These are phyloP conservation scores for Nicotiana obtusifolia DNA, from an alignment of 257 asterid genomes.

Conservation along the genomic window DNA sequence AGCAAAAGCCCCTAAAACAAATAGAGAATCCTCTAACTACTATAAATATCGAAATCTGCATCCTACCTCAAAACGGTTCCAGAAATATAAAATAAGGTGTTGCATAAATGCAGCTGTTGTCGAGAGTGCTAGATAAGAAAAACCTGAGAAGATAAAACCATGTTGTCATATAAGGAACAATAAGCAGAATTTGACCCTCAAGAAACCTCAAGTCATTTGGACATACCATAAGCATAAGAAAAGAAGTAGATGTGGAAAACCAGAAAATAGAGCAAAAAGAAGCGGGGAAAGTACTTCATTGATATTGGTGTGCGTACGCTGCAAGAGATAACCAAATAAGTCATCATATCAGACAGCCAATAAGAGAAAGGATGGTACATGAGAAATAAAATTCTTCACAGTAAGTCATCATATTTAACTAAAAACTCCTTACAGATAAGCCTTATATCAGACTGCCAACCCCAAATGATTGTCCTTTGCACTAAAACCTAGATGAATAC, in stretches of 20 bases:
- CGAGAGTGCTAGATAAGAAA: constrained; percentile 94
- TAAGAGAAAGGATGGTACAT: constrained; percentile 21
- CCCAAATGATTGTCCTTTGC: too few relatives aligned
- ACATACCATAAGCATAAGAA: constrained; percentile 86
- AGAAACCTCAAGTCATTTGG: constrained; percentile 7
- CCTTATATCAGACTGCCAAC: too few relatives aligned
- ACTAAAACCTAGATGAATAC: too few relatives aligned
- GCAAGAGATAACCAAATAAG: constrained; percentile 42
- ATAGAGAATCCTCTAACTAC: background rate
- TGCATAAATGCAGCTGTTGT: constrained; percentile 97
- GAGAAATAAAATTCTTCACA: background rate
- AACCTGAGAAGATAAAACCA: constrained; percentile 42
- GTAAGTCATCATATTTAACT: background rate
- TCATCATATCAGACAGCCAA: background rate
- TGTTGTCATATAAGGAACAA: background rate
- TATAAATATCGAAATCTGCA: background rate
- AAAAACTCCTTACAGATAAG: background rate
- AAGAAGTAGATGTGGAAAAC: constrained; percentile 95
- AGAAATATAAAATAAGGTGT: constrained; percentile 90
- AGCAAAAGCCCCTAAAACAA: background rate
- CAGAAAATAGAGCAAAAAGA: constrained; percentile 92
- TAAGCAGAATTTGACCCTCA: constrained; percentile 11
- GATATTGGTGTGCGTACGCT: constrained; percentile 99
- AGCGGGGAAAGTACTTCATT: constrained; percentile 99
- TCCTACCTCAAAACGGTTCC: constrained; percentile 96